Evolutionary conservation across 306 rosid genomes (phyloP).

Genomic region (Citrullus amarus): DNA sequence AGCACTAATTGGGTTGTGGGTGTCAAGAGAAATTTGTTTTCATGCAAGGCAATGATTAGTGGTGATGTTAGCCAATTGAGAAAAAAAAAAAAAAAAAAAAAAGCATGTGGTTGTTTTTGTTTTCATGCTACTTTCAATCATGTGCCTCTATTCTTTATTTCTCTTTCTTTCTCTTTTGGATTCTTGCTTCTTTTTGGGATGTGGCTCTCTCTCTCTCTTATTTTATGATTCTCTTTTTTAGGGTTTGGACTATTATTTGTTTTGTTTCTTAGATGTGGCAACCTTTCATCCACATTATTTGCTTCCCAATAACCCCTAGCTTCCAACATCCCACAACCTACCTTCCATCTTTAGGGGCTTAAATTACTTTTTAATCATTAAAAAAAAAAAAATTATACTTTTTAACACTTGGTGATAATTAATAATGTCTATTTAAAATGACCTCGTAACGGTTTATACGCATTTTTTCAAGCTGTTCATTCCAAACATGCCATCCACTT

Average conservation of each 20-base stretch:
- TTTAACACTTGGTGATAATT: no score
- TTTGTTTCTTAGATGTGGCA: not conserved
- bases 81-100: not conserved
- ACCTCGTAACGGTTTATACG: no score
- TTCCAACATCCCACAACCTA: no score
- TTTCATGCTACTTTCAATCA: conserved; percentile 4
- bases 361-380: no score
- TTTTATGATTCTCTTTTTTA: not conserved
- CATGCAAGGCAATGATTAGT: conserved; percentile 25
- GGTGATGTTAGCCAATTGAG: conserved; percentile 1
- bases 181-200: conserved; percentile 1
- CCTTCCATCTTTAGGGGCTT: no score
- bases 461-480: no score
- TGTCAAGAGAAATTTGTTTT: conserved; percentile 43
- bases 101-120: not conserved
- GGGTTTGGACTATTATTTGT: not conserved
- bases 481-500: no score
- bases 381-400: no score
- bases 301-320: not conserved
- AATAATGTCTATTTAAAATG: no score
- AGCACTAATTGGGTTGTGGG: conserved; percentile 40
- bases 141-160: not conserved
- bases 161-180: not conserved
- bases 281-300: not conserved
- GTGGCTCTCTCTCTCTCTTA: not conserved